Evolutionary conservation across 1,284 basidiomycete genomes (phyloP).

Genomic region (Tilletia caries): DNA sequence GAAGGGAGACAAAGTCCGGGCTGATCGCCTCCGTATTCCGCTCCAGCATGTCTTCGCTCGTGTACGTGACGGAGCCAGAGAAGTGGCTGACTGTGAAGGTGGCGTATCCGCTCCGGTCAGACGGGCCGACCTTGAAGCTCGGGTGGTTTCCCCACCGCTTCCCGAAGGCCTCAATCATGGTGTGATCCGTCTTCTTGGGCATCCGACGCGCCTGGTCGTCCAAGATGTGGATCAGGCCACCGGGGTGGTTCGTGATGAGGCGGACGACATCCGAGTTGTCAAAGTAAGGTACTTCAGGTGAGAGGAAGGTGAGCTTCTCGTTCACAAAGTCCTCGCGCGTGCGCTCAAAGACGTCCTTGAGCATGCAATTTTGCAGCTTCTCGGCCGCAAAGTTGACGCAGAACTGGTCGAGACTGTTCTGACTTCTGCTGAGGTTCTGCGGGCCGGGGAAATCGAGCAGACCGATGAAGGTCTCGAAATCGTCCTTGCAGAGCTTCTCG

Average conservation of each 20-base stretch:
- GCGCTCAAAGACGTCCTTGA: constrained; percentile 73
- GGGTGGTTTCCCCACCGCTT: constrained; percentile 93
- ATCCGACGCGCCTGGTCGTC: constrained; percentile 85
- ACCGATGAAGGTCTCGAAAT: constrained; percentile 74
- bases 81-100: constrained; percentile 91
- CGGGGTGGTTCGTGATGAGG: constrained; percentile 78
- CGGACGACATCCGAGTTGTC: constrained; percentile 88
- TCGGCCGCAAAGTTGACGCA: constrained; percentile 95
- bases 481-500: constrained; percentile 65
- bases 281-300: constrained; percentile 75
- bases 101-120: constrained; percentile 70
- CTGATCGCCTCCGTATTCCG: constrained; percentile 84
- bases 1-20: constrained; percentile 84
- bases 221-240: constrained; percentile 93
- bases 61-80: constrained; percentile 85
- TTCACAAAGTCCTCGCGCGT: constrained; percentile 75
- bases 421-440: constrained; percentile 63
- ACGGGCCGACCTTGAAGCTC: constrained; percentile 62
- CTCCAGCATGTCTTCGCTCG: constrained; percentile 81
- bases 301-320: constrained; percentile 73
- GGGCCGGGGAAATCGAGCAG: constrained; percentile 92
- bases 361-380: constrained; percentile 77
- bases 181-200: constrained; percentile 85
- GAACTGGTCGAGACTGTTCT: constrained; percentile 85
- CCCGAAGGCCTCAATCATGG: constrained; percentile 88